phyloP scores from a whole-genome alignment of 139 green algal genomes.

The Pseudopediastrum boryanum region DNA sequence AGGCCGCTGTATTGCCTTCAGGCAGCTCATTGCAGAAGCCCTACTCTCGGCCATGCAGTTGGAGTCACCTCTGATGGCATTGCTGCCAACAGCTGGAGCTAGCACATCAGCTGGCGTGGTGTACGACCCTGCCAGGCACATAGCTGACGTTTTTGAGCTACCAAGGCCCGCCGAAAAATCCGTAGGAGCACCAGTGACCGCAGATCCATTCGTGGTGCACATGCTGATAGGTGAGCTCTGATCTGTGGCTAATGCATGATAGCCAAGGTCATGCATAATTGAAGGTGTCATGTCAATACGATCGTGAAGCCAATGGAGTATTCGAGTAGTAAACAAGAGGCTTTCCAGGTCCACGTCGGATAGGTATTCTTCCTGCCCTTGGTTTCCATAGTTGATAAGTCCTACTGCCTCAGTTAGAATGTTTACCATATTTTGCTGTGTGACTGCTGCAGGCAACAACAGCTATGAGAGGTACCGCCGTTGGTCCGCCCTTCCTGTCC shows the following conservation, averaged over 20 bases:
- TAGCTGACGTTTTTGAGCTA: constrained; percentile 34
- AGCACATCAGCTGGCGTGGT: not conserved
- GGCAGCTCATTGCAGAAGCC: constrained; percentile 33
- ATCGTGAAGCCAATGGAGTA: too few species aligned
- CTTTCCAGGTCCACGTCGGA: too few species aligned
- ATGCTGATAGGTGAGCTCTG: constrained; percentile 34
- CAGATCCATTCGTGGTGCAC: constrained; percentile 25
- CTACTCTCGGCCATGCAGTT: not conserved
- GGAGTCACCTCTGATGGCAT: not conserved
- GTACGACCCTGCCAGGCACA: constrained; percentile 4
- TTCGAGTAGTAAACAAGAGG: too few species aligned
- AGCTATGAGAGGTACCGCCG: constrained; percentile 29
- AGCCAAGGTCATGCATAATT: too few species aligned
- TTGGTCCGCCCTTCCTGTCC: constrained; percentile 27
- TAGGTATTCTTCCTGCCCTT: too few species aligned
- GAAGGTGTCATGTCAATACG: too few species aligned
- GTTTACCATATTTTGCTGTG: not conserved
- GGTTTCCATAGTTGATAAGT: too few species aligned
- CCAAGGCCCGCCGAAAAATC: constrained; percentile 14
- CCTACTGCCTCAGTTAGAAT: too few species aligned
- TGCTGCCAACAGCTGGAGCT: not conserved
- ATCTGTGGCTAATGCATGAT: too few species aligned
- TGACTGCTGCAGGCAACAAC: constrained; percentile 26
- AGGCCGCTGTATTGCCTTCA: constrained; percentile 19
- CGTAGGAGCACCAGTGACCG: constrained; percentile 10